These are phyloP conservation scores for Singerocomus rubriflavus DNA, from an alignment of 1,284 basidiomycete genomes.

Conservation along the genomic window DNA sequence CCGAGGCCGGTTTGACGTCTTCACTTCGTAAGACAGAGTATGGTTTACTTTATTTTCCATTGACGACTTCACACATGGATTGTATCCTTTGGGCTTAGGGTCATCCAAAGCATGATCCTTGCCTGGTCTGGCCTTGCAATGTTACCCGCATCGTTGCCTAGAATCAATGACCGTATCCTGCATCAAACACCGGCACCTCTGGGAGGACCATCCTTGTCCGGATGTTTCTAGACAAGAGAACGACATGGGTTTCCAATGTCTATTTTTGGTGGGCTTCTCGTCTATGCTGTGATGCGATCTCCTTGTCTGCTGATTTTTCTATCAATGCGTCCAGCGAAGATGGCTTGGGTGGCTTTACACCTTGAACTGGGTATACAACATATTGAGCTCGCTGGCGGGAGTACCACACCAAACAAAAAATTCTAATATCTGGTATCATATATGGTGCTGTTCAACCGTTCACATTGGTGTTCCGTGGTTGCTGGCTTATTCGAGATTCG, in stretches of 20 bases:
- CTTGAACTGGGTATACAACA: too few species aligned
- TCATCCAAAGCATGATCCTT: neutral
- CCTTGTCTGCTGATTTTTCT: neutral
- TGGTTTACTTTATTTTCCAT: too few species aligned
- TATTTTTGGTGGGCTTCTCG: neutral
- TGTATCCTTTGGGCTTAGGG: neutral
- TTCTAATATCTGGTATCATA: neutral
- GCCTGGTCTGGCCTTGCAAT: neutral
- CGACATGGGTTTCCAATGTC: neutral
- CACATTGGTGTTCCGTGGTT: too few species aligned
- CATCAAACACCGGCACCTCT: neutral
- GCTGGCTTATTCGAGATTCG: too few species aligned
- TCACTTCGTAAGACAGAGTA: too few species aligned
- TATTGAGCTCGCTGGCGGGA: neutral
- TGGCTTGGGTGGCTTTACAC: neutral
- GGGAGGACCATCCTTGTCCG: neutral
- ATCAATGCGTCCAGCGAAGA: neutral
- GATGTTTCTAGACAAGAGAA: neutral
- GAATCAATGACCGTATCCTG: too few species aligned
- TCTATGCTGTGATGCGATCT: too few species aligned
- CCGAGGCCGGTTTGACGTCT: neutral
- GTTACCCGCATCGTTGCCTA: neutral
- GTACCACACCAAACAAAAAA: neutral
- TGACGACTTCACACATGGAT: neutral
- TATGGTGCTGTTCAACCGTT: too few species aligned